phyloP scores from a whole-genome alignment of 129 eudicot genomes.

The Flaveria brownii region DNA sequence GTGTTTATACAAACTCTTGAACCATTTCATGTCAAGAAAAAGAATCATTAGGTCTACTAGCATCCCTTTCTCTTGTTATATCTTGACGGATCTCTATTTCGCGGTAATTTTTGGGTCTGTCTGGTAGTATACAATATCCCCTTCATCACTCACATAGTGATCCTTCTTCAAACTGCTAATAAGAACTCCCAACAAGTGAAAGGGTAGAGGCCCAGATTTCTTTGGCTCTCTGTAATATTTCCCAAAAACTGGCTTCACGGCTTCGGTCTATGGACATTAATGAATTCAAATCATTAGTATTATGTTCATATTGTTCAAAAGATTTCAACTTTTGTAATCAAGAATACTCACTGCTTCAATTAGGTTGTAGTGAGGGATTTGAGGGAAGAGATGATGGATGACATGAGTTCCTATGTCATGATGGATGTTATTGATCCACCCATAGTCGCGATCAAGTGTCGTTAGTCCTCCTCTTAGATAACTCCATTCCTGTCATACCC shows the following conservation, averaged over 20 bases:
- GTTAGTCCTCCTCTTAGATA: conserved; percentile 96
- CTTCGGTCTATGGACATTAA: conserved; percentile 57
- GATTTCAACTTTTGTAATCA: background rate
- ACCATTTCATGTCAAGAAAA: conserved; percentile 30
- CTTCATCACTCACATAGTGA: conserved; percentile 83
- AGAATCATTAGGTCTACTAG: conserved; percentile 39
- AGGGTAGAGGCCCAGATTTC: conserved; percentile 74
- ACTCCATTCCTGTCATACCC: conserved; percentile 79
- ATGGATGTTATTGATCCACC: conserved; percentile 96
- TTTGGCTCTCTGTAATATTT: conserved; percentile 76
- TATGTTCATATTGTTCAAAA: conserved; percentile 8
- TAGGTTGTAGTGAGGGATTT: conserved; percentile 94
- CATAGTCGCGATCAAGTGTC: conserved; percentile 93
- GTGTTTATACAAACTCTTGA: conserved; percentile 29
- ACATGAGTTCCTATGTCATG: conserved; percentile 98
- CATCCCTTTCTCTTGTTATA: conserved; percentile 34
- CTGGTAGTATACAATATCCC: conserved; percentile 76
- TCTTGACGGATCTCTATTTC: conserved; percentile 15
- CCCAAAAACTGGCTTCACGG: conserved; percentile 77
- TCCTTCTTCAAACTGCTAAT: conserved; percentile 69
- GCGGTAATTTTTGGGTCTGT: conserved; percentile 51
- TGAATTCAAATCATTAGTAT: conserved; percentile 11
- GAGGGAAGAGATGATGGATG: conserved; percentile 96
- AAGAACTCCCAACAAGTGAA: conserved; percentile 65
- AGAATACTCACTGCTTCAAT: conserved; percentile 68